Percentiles rank a stretch among this genome's conserved stretches.
Evolutionary conservation across 179 eudicot species (phyloP).

Genomic region (Patellifolia procumbens): DNA sequence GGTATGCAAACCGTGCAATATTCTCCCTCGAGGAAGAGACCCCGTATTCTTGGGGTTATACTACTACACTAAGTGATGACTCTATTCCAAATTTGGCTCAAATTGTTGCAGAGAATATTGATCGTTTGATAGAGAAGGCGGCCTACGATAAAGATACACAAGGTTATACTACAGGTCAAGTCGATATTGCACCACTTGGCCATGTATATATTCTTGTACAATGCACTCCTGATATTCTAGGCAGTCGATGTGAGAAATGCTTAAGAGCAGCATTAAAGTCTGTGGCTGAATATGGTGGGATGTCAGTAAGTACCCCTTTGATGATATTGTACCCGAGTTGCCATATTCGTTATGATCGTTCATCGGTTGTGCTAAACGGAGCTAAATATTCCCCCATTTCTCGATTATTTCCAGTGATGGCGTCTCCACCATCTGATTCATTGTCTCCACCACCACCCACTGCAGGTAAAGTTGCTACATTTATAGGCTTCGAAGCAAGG

Average conservation of each 20-base stretch:
- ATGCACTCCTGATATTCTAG: constrained; percentile 38
- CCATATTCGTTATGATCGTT: constrained; percentile 14
- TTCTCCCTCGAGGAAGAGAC: constrained; percentile 19
- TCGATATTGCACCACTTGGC: neutral
- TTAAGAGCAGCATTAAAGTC: constrained; percentile 11
- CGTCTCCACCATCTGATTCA: too few relatives aligned
- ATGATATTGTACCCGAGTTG: constrained; percentile 24
- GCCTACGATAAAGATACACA: neutral
- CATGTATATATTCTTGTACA: constrained; percentile 24
- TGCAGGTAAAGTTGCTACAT: too few relatives aligned
- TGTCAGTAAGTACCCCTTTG: neutral
- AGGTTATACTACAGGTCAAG: constrained; percentile 23
- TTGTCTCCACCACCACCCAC: too few relatives aligned
- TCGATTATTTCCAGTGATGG: too few relatives aligned
- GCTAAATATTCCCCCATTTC: neutral
- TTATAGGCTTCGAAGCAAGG: too few relatives aligned
- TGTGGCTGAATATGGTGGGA: constrained; percentile 25
- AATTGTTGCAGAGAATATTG: neutral
- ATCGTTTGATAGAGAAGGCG: constrained; percentile 20
- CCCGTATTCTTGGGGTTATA: neutral
- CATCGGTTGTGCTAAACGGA: neutral
- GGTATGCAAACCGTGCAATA: constrained; percentile 22
- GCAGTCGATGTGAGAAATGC: constrained; percentile 29
- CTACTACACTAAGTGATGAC: neutral
- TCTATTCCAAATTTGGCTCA: neutral